phyloP scores from a whole-genome alignment of 78 protist genomes.

The Cavenderia fasciculata region DNA sequence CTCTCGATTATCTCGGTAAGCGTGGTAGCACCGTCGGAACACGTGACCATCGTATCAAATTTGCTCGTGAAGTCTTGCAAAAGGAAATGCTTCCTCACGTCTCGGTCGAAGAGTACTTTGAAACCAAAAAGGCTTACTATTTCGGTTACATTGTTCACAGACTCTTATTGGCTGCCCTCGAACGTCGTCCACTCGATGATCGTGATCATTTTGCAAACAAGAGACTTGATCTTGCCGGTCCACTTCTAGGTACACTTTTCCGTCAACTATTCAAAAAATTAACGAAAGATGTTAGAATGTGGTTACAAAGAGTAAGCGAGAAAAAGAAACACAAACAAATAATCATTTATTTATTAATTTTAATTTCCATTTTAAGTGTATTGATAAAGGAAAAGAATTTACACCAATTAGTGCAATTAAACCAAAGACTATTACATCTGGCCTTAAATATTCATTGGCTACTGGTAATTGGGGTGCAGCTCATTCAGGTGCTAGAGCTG shows the following conservation, averaged over 20 bases:
- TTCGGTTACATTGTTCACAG: constrained; percentile 97
- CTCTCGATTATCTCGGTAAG: constrained; percentile 97
- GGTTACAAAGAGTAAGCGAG: constrained; percentile 68
- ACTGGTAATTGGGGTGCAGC: constrained; percentile 98
- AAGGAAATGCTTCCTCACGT: constrained; percentile 97
- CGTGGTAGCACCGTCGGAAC: constrained; percentile 71
- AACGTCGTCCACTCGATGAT: constrained; percentile 95
- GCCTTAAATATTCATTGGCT: constrained; percentile 96
- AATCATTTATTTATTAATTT: neutral
- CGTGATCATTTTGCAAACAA: constrained; percentile 99
- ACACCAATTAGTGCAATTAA: constrained; percentile 75
- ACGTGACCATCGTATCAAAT: constrained; percentile 60
- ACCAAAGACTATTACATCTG: constrained; percentile 87
- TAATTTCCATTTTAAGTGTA: neutral
- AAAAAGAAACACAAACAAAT: neutral
- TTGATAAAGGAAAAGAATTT: constrained; percentile 77
- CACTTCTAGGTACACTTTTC: constrained; percentile 93
- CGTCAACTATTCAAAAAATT: constrained; percentile 87
- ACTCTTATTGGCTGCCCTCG: constrained; percentile 89
- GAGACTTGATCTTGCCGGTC: constrained; percentile 99
- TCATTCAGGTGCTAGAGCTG: constrained; percentile 55
- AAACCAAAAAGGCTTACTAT: constrained; percentile 96
- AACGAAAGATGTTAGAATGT: constrained; percentile 46
- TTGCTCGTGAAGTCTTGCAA: constrained; percentile 90
- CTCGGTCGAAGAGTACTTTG: constrained; percentile 89